Evolutionary conservation across 2,329 filamentous ascomycete species (phyloP), one percentile per base, ranked within the genome.

Genomic region (Aspergillus vadensis): DNA sequence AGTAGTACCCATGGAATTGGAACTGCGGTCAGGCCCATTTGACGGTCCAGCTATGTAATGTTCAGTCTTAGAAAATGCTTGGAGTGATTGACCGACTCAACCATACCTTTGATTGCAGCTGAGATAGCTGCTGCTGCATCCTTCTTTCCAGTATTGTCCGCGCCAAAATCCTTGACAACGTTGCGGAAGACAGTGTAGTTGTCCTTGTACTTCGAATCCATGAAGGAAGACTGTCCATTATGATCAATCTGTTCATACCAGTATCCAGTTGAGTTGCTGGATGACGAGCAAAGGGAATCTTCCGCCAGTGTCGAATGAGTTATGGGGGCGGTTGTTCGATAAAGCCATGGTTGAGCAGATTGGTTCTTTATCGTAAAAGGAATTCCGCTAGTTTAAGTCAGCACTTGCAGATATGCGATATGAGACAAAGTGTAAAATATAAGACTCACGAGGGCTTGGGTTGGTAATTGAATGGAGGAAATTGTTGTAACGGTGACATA

Each of bases 161-260:
- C 74, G 4, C 65, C 65, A 58, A 68, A 75, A 44, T 75, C 71
- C 4, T 65, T 67, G 15, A 77, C 74, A 3, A 74, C 73, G 51
- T 76, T 75, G 5, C 74, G 72, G 38, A 76, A 74, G n/a, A 76
- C 73, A 5, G 62, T 66, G 59, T 76, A 76, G 30, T 67, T 68
- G 44, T 63, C 56, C 36, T 73, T 75, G 25, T 68, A 66, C 0
- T 61, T 49, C 0, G 62, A 58, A 8, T 57, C 53, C 61, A 73
- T 52, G 48, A 69, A 74, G 1, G 71, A 72, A 1, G 71, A 72
- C 39, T 72, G 52, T 5, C 68, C 71, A 54, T 72, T 65, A 41
- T 73, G 71, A 17, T 61, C 61, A 43, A 72, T 70, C n/a, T 63
- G 59, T 32, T 71, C 70, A 50, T 72, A 72, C 71, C 71, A 71